A percentile compares a stretch with the other conserved stretches of the same genome.
phyloP scores from a whole-genome alignment of 306 rosid species.

The Begonia masoniana region DNA sequence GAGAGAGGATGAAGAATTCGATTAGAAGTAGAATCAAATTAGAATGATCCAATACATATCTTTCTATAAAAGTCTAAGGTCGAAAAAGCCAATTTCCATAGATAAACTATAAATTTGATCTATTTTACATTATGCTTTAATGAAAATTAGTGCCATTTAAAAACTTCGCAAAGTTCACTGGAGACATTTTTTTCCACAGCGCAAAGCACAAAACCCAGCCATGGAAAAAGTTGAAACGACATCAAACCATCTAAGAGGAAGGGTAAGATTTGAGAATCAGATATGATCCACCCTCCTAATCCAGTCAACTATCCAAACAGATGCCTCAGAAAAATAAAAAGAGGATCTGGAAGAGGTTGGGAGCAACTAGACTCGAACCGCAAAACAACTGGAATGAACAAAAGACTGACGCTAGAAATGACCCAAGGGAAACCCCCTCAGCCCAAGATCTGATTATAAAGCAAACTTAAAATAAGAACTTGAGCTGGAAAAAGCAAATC shows the following conservation, averaged over 20 bases:
- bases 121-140: background rate
- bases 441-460: too few species aligned
- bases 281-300: too few species aligned
- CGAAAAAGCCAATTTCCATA: background rate
- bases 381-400: background rate
- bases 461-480: conserved; percentile 14
- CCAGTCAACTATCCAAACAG: too few species aligned
- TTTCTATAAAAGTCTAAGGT: background rate
- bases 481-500: conserved; percentile 9
- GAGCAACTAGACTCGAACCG: background rate
- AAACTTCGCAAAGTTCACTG: too few species aligned
- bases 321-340: background rate
- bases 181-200: too few species aligned
- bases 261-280: too few species aligned
- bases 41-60: background rate
- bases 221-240: too few species aligned
- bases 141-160: too few species aligned
- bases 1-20: background rate
- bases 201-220: too few species aligned
- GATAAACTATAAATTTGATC: background rate
- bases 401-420: too few species aligned
- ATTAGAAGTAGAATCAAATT: background rate
- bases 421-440: too few species aligned
- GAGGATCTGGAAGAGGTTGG: background rate
- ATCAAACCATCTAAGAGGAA: too few species aligned